phyloP scores from a whole-genome alignment of 306 rosid genomes.

The Acacia melanoxylon region DNA sequence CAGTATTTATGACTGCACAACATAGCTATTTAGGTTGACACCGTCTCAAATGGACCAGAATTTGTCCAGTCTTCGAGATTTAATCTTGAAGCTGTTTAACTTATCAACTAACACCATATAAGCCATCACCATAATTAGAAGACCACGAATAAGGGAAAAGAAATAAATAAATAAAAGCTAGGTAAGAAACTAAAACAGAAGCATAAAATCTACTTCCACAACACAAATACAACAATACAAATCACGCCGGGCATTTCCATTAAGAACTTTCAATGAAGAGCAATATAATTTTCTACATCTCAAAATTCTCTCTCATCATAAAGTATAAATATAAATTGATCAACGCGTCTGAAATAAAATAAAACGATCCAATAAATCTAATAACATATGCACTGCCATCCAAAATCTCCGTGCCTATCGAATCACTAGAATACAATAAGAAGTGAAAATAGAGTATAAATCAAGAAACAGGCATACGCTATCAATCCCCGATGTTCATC shows the following conservation, averaged over 20 bases:
- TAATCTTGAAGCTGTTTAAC: not conserved
- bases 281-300: slow-evolving; percentile 7
- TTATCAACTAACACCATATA: not conserved
- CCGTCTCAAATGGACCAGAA: not conserved
- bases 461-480: slow-evolving; percentile 16
- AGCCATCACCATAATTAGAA: not conserved
- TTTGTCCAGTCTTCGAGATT: not conserved
- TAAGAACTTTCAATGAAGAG: not conserved
- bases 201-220: not conserved
- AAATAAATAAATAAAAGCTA: not conserved
- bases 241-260: not conserved
- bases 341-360: not conserved
- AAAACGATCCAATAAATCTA: not conserved
- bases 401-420: not conserved
- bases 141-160: not conserved
- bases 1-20: not conserved
- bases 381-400: not conserved
- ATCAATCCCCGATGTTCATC: not conserved
- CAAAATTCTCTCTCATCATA: not conserved
- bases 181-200: not conserved
- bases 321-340: not conserved
- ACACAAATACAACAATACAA: not conserved
- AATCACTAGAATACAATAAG: not conserved
- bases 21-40: not conserved
- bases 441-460: slow-evolving; percentile 1